Conservation (phyloP, 306 rosid species). For the Begonia fuchsioides region DNA sequence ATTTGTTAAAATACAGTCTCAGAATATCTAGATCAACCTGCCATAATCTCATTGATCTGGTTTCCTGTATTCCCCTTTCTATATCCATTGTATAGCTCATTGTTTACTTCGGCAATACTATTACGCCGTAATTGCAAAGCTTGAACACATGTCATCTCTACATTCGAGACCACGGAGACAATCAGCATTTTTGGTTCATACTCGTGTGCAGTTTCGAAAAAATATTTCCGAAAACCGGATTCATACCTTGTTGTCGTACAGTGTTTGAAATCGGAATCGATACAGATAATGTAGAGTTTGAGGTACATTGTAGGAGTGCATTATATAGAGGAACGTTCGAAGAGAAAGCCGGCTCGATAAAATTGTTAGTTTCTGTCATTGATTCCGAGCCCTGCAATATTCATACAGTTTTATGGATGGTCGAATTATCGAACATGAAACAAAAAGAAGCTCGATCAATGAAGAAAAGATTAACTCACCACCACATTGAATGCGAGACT, state of each 20-base stretch:
- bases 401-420: not conserved
- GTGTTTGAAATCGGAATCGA: conserved; percentile 17
- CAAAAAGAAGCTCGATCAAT: conserved; percentile 2
- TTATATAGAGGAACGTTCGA: conserved; percentile 48
- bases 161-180: conserved; percentile 10
- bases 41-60: conserved; percentile 48
- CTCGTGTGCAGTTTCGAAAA: not conserved
- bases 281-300: conserved; percentile 34
- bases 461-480: conserved; percentile 31
- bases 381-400: conserved; percentile 57
- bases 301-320: conserved; percentile 46
- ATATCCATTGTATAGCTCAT: conserved; percentile 56
- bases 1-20: not conserved
- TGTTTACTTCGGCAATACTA: conserved; percentile 42
- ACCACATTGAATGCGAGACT: conserved; percentile 34
- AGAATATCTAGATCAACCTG: conserved; percentile 30
- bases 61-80: conserved; percentile 39
- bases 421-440: not conserved
- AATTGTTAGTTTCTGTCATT: conserved; percentile 31
- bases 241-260: conserved; percentile 42
- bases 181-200: not conserved
- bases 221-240: not conserved
- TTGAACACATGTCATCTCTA: conserved; percentile 55
- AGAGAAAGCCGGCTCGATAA: conserved; percentile 74
- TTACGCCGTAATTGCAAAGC: conserved; percentile 63